Conservation (phyloP, 106 monocot species). For the Dendrobium nobile region DNA sequence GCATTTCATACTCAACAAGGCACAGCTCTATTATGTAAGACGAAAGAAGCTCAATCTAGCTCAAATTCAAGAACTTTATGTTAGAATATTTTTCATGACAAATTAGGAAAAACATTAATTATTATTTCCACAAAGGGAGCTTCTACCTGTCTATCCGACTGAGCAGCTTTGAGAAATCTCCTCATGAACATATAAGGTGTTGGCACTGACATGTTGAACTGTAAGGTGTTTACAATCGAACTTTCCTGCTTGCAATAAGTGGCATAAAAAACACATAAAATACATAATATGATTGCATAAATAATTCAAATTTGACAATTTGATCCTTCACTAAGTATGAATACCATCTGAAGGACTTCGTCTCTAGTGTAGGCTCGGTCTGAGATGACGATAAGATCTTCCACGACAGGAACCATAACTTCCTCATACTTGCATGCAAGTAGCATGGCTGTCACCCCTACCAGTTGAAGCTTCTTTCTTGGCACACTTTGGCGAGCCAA, state of each 20-base stretch:
- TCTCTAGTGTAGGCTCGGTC: slow-evolving; percentile 72
- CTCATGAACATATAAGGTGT: slow-evolving; percentile 88
- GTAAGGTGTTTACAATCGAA: slow-evolving; percentile 60
- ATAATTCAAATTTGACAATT: neutral
- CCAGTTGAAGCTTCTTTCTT: slow-evolving; percentile 90
- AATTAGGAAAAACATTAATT: neutral
- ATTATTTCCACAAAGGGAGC: neutral
- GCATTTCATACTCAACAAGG: slow-evolving; percentile 78
- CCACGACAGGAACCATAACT: slow-evolving; percentile 76
- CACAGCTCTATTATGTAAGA: slow-evolving; percentile 56
- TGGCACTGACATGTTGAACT: slow-evolving; percentile 84
- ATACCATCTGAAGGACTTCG: slow-evolving; percentile 83
- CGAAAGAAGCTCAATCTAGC: slow-evolving; percentile 48
- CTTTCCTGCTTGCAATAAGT: slow-evolving; percentile 45
- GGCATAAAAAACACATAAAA: neutral
- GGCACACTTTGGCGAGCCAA: slow-evolving; percentile 46
- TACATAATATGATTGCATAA: neutral
- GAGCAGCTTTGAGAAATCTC: slow-evolving; percentile 83
- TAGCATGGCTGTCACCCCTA: slow-evolving; percentile 91
- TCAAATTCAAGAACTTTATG: neutral
- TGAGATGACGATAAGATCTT: slow-evolving; percentile 78
- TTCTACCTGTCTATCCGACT: slow-evolving; percentile 63
- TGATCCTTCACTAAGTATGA: neutral
- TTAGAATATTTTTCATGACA: neutral
- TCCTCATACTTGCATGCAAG: slow-evolving; percentile 98